Base-by-base conservation (phyloP, 768 basidiomycete genomes). In the Nidula microcarpa region DNA sequence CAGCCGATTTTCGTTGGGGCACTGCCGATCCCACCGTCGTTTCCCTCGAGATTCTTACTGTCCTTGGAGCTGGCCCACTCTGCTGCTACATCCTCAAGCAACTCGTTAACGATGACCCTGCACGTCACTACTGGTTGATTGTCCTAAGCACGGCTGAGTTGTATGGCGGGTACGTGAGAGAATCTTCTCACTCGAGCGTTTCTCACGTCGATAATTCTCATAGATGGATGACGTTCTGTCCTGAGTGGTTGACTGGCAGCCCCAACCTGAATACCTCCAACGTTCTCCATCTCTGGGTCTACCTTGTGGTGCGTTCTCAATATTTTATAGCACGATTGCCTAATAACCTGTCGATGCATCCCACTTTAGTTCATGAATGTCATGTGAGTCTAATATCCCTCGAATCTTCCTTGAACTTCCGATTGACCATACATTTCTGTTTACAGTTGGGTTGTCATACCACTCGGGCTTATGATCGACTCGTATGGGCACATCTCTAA, bases 171-270 rank as follows among this genome's bases (percentile, higher is more conserved):
- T 89, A 46, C 41, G 77, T 64, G 14, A 46, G 23, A 46, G 14
- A n/a, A 10, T 17, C 3, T 17, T 8, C 14, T 47, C 45, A 11
- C 52, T 5, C 30, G 16, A 9, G 6, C 17, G 18, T 47, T 51
- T 52, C 32, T 1, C 9, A 44, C 6, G 41, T 23, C 9, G 32
- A 6, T 1, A 32, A 47, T 30, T 43, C 33, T 16, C 35, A 34
- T 55, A 86, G 85, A 33, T 91, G 85, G 85, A 91, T 93, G 91
- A 93, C 90, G 2, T 93, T 93, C 69, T 86, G 84, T 62, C 91
- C 91, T 0, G 91, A 92, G 68, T 92, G 89, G 89, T 70, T 93
- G 47, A 84, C 79, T 1, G 89, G 87, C 16, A 87, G 81, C 61
- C 82, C 84, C 0, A 88, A 78, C 64, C 68, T 93, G 50, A 77